Base-by-base conservation (phyloP, 2,329 filamentous ascomycete species). In the Myotisia sp. region DNA sequence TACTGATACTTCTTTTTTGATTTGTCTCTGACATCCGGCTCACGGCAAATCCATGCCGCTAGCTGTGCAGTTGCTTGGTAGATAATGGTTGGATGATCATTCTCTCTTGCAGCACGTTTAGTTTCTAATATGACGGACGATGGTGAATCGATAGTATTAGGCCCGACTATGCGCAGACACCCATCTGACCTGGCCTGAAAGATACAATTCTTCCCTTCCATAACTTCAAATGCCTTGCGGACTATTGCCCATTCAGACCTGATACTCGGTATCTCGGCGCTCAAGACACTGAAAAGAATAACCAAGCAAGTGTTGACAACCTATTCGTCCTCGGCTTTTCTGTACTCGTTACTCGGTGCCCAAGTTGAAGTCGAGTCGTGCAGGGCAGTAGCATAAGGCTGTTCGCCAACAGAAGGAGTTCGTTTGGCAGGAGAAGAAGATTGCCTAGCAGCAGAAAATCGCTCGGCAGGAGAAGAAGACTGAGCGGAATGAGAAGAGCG, bases 31-130 rank as follows among this genome's bases (percentile, higher is more conserved):
- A 9, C 6, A 28, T 30, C 34, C 10, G 34, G 34, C 14, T 37
- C 34, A 2, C 18, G 4, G 13, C 12, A 37, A 8, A 38, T 38
- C 36, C 36, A 38, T 24, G 36, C 31, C 2, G 20, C 36, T 26
- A 38, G 34, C 16, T 38, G 30, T 6, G 36, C 26, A 3, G 23
- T 34, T 20, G 24, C 32, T 27, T 35, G 33, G 26, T 35, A 23
- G 6, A 21, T 22, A 3, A 29, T 21, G n/a, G 23, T 27, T 5
- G 33, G 33, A n/a, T n/a, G n/a, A n/a, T n/a, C n/a, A n/a, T n/a
- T n/a, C n/a, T n/a, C n/a, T n/a, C n/a, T n/a, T n/a, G n/a, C n/a
- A n/a, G n/a, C n/a, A n/a, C n/a, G n/a, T 16, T 34, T 34, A 6
- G 28, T 24, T 13, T 34, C 33, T 10, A 34, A 13, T 17, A 34